phyloP scores from a whole-genome alignment of 2,329 filamentous ascomycete genomes.

The Aspergillus thermomutatus region DNA sequence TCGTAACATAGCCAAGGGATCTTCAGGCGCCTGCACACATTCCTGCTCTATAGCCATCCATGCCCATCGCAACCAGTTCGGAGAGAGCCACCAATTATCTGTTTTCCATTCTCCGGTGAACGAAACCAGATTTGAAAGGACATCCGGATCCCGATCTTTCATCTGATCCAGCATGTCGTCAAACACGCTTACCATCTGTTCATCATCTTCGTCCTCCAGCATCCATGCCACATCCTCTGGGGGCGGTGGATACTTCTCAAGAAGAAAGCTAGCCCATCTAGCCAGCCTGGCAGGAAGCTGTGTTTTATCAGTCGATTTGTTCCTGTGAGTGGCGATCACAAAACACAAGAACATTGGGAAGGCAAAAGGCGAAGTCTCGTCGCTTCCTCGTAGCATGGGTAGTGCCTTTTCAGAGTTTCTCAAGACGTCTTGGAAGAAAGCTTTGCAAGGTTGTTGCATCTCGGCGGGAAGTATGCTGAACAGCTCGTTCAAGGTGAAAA shows the following conservation, averaged over 20 bases:
- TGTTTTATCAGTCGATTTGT: constrained; percentile 8
- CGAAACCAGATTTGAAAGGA: constrained; percentile 14
- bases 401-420: constrained; percentile 17
- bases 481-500: constrained; percentile 32
- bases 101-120: constrained; percentile 19
- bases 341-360: constrained; percentile 35
- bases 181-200: constrained; percentile 19
- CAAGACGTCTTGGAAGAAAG: constrained; percentile 23
- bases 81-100: constrained; percentile 35
- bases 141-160: constrained; percentile 4
- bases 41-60: constrained; percentile 42
- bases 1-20: constrained; percentile 31
- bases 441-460: constrained; percentile 22
- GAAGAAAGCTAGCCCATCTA: constrained; percentile 35
- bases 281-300: constrained; percentile 31
- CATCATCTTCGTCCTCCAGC: constrained; percentile 27
- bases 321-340: constrained; percentile 24
- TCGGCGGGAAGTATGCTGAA: constrained; percentile 26
- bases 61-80: constrained; percentile 42
- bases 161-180: constrained; percentile 22
- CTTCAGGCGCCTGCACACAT: constrained; percentile 31
- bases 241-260: constrained; percentile 31
- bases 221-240: constrained; percentile 30
- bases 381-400: constrained; percentile 15
- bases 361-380: constrained; percentile 22